These are phyloP conservation scores for Eutrema yunnanense DNA, from an alignment of 345 rosid species.

Conservation along the genomic window DNA sequence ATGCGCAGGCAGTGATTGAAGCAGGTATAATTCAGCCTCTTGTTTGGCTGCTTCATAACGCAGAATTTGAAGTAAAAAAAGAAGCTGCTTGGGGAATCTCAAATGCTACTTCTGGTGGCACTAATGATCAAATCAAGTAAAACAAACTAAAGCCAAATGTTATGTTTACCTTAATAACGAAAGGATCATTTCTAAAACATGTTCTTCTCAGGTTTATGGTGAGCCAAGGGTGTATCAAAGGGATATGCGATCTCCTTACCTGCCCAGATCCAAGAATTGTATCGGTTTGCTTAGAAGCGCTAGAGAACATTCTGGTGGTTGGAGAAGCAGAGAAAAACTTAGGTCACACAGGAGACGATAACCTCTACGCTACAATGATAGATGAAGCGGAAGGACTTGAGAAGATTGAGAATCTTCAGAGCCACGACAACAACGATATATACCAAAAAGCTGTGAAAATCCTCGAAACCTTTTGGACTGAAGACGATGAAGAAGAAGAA, in stretches of 20 bases:
- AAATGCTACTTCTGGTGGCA: slow-evolving; percentile 76
- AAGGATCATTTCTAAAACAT: not conserved
- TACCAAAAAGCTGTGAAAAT: slow-evolving; percentile 72
- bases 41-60: slow-evolving; percentile 48
- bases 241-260: slow-evolving; percentile 66
- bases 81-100: slow-evolving; percentile 90
- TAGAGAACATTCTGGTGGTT: slow-evolving; percentile 68
- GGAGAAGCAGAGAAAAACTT: slow-evolving; percentile 64
- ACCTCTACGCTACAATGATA: slow-evolving; percentile 50
- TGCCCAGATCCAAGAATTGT: slow-evolving; percentile 76
- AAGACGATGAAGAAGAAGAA: slow-evolving; percentile 51
- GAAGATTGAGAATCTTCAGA: slow-evolving; percentile 72
- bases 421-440: slow-evolving; percentile 66
- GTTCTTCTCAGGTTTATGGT: slow-evolving; percentile 44
- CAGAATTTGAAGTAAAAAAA: slow-evolving; percentile 80
- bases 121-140: slow-evolving; percentile 73
- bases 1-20: slow-evolving; percentile 58
- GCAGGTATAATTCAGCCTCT: slow-evolving; percentile 53
- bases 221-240: slow-evolving; percentile 65
- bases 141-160: not conserved
- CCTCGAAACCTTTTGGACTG: slow-evolving; percentile 68
- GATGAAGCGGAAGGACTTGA: slow-evolving; percentile 81
- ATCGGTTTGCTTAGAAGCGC: slow-evolving; percentile 66
- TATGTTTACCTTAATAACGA: not conserved
- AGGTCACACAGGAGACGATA: slow-evolving; percentile 46